These are phyloP conservation scores for Phytophthora pluvialis DNA, from an alignment of 352 stramenopile species.

Conservation along the genomic window DNA sequence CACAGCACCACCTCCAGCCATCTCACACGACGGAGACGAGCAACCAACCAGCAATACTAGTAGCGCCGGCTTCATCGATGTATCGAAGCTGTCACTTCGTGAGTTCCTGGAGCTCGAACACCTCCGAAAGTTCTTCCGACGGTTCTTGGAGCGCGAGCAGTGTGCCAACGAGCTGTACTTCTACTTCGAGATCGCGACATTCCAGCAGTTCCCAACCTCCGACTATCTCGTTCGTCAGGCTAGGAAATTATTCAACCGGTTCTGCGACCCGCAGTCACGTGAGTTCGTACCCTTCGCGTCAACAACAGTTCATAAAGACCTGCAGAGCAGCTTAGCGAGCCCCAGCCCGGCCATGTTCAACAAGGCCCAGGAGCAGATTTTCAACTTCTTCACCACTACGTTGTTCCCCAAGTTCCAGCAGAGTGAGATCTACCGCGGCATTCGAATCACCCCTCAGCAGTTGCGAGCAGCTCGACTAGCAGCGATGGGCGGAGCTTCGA, in stretches of 20 bases:
- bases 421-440: slow-evolving; percentile 65
- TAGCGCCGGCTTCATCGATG: slow-evolving; percentile 45
- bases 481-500: slow-evolving; percentile 27
- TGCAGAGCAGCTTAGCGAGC: slow-evolving; percentile 43
- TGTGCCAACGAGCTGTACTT: slow-evolving; percentile 76
- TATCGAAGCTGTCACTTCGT: slow-evolving; percentile 56
- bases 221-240: slow-evolving; percentile 72
- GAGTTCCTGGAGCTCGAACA: slow-evolving; percentile 70
- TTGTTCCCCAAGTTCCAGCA: slow-evolving; percentile 81
- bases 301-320: slow-evolving; percentile 32
- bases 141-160: slow-evolving; percentile 79
- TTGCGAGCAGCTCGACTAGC: slow-evolving; percentile 35
- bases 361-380: slow-evolving; percentile 73
- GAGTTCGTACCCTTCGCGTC: slow-evolving; percentile 58
- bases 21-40: slow-evolving; percentile 22
- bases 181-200: slow-evolving; percentile 76
- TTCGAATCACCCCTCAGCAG: slow-evolving; percentile 54
- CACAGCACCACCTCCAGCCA: slow-evolving; percentile 12
- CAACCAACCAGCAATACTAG: slow-evolving; percentile 15
- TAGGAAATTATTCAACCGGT: slow-evolving; percentile 70
- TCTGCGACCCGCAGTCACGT: slow-evolving; percentile 67
- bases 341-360: slow-evolving; percentile 74
- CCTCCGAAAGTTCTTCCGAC: slow-evolving; percentile 62
- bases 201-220: slow-evolving; percentile 79
- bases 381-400: slow-evolving; percentile 65